Conservation (phyloP, 352 stramenopile genomes). For the Phytophthora pistaciae region DNA sequence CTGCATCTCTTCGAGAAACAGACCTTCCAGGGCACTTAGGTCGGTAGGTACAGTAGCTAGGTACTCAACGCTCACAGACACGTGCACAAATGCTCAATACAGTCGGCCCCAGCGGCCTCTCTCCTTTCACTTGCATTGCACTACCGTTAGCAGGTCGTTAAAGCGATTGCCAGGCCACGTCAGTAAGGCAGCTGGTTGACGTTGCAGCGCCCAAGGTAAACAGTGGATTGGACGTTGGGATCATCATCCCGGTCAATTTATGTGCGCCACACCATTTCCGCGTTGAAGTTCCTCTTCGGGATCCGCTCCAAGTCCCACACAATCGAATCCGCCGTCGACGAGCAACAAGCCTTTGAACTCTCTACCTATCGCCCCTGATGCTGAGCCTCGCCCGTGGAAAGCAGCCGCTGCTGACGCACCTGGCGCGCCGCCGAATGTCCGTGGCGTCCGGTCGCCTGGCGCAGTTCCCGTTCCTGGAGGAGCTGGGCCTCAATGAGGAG, state of each 20-base stretch:
- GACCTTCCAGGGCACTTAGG: slow-evolving; percentile 83
- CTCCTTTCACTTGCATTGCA: not conserved
- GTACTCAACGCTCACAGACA: not conserved
- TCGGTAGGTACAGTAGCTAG: not conserved
- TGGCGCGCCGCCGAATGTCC: slow-evolving; percentile 38
- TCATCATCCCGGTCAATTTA: slow-evolving; percentile 14
- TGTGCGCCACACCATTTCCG: slow-evolving; percentile 15
- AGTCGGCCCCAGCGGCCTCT: not conserved
- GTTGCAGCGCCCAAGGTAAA: slow-evolving; percentile 31
- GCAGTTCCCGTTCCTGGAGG: slow-evolving; percentile 81
- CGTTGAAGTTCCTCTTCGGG: slow-evolving; percentile 29
- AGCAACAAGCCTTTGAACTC: not conserved
- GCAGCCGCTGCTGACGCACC: slow-evolving; percentile 23
- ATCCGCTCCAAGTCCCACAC: slow-evolving; percentile 19
- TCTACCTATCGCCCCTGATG: slow-evolving; percentile 21
- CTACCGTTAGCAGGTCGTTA: not conserved
- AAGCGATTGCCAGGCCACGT: slow-evolving; percentile 1
- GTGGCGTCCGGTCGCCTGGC: slow-evolving; percentile 30
- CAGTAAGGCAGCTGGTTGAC: slow-evolving; percentile 7
- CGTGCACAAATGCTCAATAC: slow-evolving; percentile 26
- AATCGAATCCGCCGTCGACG: slow-evolving; percentile 35
- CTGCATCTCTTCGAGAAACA: slow-evolving; percentile 92
- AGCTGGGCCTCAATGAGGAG: slow-evolving; percentile 84
- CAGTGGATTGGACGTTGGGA: slow-evolving; percentile 32
- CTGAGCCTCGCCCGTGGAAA: slow-evolving; percentile 30